A percentile compares a stretch with the other conserved stretches of the same genome.
Conservation (phyloP, 139 green algal species). For the Picochlorum sp. region DNA sequence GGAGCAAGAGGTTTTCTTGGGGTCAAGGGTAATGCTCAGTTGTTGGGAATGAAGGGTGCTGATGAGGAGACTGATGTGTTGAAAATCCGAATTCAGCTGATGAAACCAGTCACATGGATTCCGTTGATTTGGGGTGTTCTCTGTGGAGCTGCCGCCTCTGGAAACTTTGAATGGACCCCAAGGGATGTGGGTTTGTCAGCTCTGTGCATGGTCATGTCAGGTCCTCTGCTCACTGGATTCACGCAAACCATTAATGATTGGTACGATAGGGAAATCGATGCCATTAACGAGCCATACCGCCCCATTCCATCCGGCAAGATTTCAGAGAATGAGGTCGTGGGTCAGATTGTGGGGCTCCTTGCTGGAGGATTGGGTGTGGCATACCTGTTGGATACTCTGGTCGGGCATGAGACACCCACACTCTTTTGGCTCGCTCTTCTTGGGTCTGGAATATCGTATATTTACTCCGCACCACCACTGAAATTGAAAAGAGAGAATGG, state of each 20-base stretch:
- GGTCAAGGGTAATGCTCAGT: slow-evolving; percentile 46
- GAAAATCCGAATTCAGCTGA: slow-evolving; percentile 97
- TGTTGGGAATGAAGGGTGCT: slow-evolving; percentile 84
- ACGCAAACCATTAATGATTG: slow-evolving; percentile 99
- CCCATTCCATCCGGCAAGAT: slow-evolving; percentile 95
- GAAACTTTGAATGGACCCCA: slow-evolving; percentile 87
- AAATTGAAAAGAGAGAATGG: slow-evolving; percentile 97
- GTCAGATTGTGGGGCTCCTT: slow-evolving; percentile 83
- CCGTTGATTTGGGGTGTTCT: slow-evolving; percentile 96
- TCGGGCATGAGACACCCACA: slow-evolving; percentile 61
- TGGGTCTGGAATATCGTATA: slow-evolving; percentile 96
- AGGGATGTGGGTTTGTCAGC: slow-evolving; percentile 62
- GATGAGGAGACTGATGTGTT: slow-evolving; percentile 74
- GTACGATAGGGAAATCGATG: slow-evolving; percentile 97
- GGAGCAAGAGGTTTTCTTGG: slow-evolving; percentile 36
- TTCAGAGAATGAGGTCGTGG: slow-evolving; percentile 68
- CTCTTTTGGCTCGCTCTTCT: slow-evolving; percentile 74
- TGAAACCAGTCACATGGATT: slow-evolving; percentile 99
- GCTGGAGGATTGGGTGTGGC: slow-evolving; percentile 70
- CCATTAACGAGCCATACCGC: slow-evolving; percentile 98
- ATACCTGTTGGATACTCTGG: slow-evolving; percentile 67
- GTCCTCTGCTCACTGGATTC: slow-evolving; percentile 95
- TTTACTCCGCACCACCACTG: slow-evolving; percentile 95
- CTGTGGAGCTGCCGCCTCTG: slow-evolving; percentile 90
- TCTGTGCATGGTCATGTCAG: slow-evolving; percentile 89